Evolutionary conservation across 495 filamentous ascomycete genomes (phyloP).

Genomic region (Immersiella caudata): DNA sequence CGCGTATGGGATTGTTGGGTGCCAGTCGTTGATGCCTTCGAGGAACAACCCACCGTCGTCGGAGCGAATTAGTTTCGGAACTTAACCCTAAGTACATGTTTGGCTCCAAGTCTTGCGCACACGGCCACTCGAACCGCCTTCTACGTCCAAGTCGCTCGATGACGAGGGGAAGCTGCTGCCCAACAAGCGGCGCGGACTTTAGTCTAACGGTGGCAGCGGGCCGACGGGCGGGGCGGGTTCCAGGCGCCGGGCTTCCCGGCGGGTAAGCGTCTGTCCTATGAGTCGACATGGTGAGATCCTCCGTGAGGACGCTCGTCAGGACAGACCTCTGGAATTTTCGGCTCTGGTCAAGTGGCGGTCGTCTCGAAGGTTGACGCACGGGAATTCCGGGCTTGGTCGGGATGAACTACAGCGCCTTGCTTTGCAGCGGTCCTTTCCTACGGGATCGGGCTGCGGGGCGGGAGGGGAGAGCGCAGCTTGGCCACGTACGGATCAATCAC

Average conservation of each 20-base stretch:
- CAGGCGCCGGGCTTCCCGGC: constrained; percentile 44
- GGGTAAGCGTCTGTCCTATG: constrained; percentile 55
- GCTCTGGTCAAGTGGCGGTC: constrained; percentile 59
- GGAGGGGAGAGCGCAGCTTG: constrained; percentile 46
- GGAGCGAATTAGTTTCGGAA: constrained; percentile 65
- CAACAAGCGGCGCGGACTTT: constrained; percentile 42
- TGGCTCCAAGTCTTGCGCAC: constrained; percentile 58
- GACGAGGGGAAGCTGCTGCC: constrained; percentile 30
- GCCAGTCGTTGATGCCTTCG: constrained; percentile 11
- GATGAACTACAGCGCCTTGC: constrained; percentile 37
- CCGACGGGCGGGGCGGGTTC: constrained; percentile 48
- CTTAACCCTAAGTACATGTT: constrained; percentile 74
- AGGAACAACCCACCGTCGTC: constrained; percentile 36
- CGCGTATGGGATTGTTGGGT: constrained; percentile 36
- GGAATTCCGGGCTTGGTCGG: constrained; percentile 21
- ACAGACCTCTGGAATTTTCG: constrained; percentile 58
- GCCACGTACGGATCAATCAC: constrained; percentile 47
- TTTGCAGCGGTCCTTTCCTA: constrained; percentile 20
- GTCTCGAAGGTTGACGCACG: constrained; percentile 45
- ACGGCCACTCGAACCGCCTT: constrained; percentile 48
- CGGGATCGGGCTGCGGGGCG: constrained; percentile 22
- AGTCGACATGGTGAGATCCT: constrained; percentile 66
- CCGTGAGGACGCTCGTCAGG: constrained; percentile 67
- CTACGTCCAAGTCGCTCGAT: constrained; percentile 35
- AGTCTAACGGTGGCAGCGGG: constrained; percentile 31